phyloP scores from a whole-genome alignment of 495 filamentous ascomycete species.

The Staphylotrichum tortipilum region DNA sequence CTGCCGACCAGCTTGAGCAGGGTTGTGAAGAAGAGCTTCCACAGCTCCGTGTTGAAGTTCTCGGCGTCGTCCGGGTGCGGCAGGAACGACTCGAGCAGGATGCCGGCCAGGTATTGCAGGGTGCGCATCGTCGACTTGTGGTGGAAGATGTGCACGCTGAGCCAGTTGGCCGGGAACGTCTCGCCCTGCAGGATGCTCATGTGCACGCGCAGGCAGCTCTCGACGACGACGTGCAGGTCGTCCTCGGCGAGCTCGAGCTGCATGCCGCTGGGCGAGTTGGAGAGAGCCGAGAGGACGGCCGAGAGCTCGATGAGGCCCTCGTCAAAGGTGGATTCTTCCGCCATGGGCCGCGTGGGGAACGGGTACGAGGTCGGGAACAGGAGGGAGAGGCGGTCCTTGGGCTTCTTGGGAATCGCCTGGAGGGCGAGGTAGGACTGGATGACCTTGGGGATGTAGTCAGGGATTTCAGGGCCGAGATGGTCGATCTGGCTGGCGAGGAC shows the following conservation, averaged over 20 bases:
- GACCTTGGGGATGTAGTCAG: conserved; percentile 82
- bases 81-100: conserved; percentile 69
- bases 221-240: conserved; percentile 66
- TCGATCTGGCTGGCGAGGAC: conserved; percentile 77
- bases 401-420: conserved; percentile 50
- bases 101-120: conserved; percentile 71
- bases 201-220: conserved; percentile 69
- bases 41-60: conserved; percentile 83
- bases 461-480: conserved; percentile 69
- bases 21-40: conserved; percentile 86
- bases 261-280: conserved; percentile 59
- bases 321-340: conserved; percentile 60
- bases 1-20: conserved; percentile 84
- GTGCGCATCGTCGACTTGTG: conserved; percentile 84
- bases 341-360: conserved; percentile 66
- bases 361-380: conserved; percentile 87
- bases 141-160: conserved; percentile 90
- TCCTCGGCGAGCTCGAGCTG: conserved; percentile 63
- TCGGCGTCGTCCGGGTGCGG: conserved; percentile 89
- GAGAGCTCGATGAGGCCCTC: conserved; percentile 85
- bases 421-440: conserved; percentile 81
- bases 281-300: conserved; percentile 72
- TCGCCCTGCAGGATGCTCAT: conserved; percentile 83
- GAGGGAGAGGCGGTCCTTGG: conserved; percentile 65
- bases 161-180: conserved; percentile 82